Evolutionary conservation across 2,329 filamentous ascomycete genomes (phyloP), one percentile per base, ranked within the genome.

Genomic region (Trichoderma pleuroti): DNA sequence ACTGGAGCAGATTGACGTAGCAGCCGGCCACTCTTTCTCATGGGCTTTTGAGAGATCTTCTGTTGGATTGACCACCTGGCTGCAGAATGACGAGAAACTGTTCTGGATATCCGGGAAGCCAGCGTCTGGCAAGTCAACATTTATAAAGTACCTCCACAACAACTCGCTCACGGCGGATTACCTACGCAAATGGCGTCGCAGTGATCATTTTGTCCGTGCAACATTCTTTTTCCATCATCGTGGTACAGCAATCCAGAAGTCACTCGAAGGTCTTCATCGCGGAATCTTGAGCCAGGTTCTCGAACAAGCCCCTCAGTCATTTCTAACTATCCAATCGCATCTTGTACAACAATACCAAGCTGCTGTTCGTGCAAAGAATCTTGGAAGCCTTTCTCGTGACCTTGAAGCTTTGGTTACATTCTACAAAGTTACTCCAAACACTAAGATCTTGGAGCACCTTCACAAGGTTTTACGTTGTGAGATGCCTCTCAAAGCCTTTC

Each of bases 161-260:
- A 18, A 71, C 21, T 10, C 34, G 9, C 26, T 21, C 26, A 71
- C 69, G 0, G 6, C 21, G 4, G 3, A 21, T 8, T 56, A 52
- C 4, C 11, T 71, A 0, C 24, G 56, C 14, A 10, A 1, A 36
- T 71, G 69, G 69, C 36, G 9, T 1, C 54, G 42, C n/a, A 39
- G 14, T 11, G 16, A 3, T 18, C 9, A 67, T 11, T 5, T 10
- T 21, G 24, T 67, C 7, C 8, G 26, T 16, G 69, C 69, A 3
- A 56, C 21, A 12, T 71, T 71, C 26, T 71, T 71, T 42, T 71
- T 71, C 46, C 63, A 68, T 2, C 32, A 67, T 39, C 62, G 69
- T 5, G 69, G 69, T 11, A 68, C 32, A 3, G 30, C 28, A 0
- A 61, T 61, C 9, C 69, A 68, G 5, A 71, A 68, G 42, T 71